A percentile compares a stretch with the other conserved stretches of the same genome.
These are phyloP conservation scores for Papilionanthe hybrid DNA, from an alignment of 116 monocot species.

Conservation along the genomic window DNA sequence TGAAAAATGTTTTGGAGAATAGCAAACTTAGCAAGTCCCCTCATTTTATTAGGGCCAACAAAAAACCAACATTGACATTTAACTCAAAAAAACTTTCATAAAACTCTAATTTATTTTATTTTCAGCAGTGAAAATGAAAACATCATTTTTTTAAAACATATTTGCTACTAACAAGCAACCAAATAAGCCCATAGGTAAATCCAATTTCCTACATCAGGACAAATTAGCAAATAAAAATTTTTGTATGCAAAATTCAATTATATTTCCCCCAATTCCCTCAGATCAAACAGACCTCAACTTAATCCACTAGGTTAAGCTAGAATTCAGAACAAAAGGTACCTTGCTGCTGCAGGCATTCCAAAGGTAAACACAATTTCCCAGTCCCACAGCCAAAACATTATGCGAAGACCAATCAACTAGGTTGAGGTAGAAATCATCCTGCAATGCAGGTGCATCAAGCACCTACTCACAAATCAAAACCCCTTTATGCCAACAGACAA, in stretches of 20 bases:
- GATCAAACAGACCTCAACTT: neutral
- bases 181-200: neutral
- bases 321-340: slow-evolving; percentile 29
- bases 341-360: slow-evolving; percentile 99
- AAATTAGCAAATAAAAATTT: neutral
- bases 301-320: neutral
- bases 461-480: slow-evolving; percentile 40
- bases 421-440: slow-evolving; percentile 98
- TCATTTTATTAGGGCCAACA: neutral
- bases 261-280: neutral
- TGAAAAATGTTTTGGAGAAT: neutral
- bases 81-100: neutral
- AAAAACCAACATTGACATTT: neutral
- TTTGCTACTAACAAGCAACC: neutral
- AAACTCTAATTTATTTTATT: neutral
- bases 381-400: slow-evolving; percentile 86
- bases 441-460: slow-evolving; percentile 90
- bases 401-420: slow-evolving; percentile 98
- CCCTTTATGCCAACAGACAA: neutral
- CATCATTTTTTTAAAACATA: neutral
- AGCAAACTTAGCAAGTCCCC: neutral
- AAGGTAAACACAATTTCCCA: slow-evolving; percentile 98
- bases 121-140: neutral
- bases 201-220: neutral
- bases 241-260: neutral